These are phyloP conservation scores for Cladorrhinum sp. DNA, from an alignment of 2,329 filamentous ascomycete species.

Conservation along the genomic window DNA sequence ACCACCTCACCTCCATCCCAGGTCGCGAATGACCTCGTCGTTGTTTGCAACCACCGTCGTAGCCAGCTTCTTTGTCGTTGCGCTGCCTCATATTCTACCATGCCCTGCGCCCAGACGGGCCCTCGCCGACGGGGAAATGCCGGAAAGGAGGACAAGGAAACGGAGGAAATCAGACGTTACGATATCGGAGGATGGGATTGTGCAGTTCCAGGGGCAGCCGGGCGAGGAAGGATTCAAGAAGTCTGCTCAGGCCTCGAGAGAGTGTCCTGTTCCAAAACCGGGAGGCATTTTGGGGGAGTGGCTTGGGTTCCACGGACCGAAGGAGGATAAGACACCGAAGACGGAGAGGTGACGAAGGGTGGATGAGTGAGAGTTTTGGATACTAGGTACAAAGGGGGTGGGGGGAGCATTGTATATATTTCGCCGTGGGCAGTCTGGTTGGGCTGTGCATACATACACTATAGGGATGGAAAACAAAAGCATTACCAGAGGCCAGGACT, in stretches of 20 bases:
- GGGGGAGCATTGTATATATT: background rate
- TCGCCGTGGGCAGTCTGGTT: background rate
- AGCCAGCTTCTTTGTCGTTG: constrained; percentile 88
- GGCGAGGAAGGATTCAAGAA: constrained; percentile 38
- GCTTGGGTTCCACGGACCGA: constrained; percentile 56
- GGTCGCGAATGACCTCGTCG: constrained; percentile 88
- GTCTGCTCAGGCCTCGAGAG: constrained; percentile 50
- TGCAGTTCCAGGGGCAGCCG: constrained; percentile 21
- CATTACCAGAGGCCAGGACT: no score
- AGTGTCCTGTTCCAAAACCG: constrained; percentile 92
- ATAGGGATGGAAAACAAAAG: no score
- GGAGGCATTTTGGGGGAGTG: constrained; percentile 56
- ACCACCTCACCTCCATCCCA: constrained; percentile 85
- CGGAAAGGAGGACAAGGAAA: constrained; percentile 41
- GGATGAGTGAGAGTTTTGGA: background rate
- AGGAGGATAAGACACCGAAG: background rate
- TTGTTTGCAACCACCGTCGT: constrained; percentile 92
- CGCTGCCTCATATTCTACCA: constrained; percentile 82
- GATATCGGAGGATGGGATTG: constrained; percentile 25
- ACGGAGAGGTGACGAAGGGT: background rate
- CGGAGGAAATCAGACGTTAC: constrained; percentile 34
- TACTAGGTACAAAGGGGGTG: background rate
- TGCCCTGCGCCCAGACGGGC: constrained; percentile 78
- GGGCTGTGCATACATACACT: no score
- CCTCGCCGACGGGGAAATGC: constrained; percentile 66